Base-by-base conservation (phyloP, 164 flowering plant species). In the Vitis labrusca region DNA sequence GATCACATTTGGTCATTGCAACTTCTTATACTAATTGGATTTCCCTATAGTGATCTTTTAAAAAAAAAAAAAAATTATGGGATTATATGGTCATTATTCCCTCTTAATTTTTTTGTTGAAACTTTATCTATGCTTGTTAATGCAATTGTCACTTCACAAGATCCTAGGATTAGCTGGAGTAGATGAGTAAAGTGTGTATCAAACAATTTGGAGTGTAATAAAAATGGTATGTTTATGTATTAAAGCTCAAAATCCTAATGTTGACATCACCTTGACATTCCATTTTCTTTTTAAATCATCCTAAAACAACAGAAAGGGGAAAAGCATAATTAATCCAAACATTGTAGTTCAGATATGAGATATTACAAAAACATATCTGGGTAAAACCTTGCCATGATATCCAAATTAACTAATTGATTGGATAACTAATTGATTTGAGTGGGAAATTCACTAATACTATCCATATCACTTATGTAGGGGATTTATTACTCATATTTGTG, bases 301-400 rank as follows among this genome's bases (percentile, higher is more conserved):
- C 97, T 96, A 47, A 92, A 88, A 77, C 81, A 81, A 66, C 92
- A 91, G 76, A 65, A 73, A 50, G 66, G 29, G 27, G 29, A 88
- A 90, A 69, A 83, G 79, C 68, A 57, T n/a, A 47, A 63, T 77
- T 51, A 88, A 88, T 79, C 78, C 89, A 58, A 80, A 80, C 75
- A 77, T 89, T 75, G 95, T 96, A 62, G 99, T 91, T 76, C 99
- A 93, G 78, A 80, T 96, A 69, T 92, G 88, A 71, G 97, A 98
- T 71, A 91, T 96, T 64, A 83, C 75, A 50, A 96, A 96, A 77
- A 82, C 86, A 15, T 96, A 86, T 84, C 87, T 94, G 56, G 95
- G 98, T 51, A 80, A 86, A 30, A 85, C 86, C 98, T 58, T 93
- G 83, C 78, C 98, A 96, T 85, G 98, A 98, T 61, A 71, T 96